A percentile compares a stretch with the other conserved stretches of the same genome.
phyloP scores from a whole-genome alignment of 2,329 filamentous ascomycete species.

The Phoma sp. region DNA sequence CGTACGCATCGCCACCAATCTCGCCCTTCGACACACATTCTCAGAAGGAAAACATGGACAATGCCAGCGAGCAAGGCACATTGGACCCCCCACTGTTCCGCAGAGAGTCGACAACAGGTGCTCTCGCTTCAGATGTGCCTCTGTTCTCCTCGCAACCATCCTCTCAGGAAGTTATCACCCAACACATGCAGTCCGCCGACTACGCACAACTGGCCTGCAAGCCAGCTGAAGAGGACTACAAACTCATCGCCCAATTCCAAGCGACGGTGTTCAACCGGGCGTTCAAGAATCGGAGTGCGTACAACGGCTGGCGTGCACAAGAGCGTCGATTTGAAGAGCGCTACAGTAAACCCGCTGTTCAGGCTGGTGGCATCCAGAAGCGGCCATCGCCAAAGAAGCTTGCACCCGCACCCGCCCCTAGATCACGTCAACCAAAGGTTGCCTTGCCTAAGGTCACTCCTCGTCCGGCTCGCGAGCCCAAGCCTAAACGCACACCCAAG shows the following conservation, averaged over 20 bases:
- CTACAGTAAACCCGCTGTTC: conserved; percentile 40
- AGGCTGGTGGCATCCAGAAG: conserved; percentile 53
- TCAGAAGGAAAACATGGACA: conserved; percentile 48
- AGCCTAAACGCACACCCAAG: conserved; percentile 47
- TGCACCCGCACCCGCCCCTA: conserved; percentile 46
- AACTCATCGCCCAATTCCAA: conserved; percentile 42
- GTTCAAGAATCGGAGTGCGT: conserved; percentile 49
- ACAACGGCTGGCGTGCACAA: conserved; percentile 41
- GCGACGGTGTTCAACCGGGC: conserved; percentile 43
- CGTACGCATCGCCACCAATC: conserved; percentile 51
- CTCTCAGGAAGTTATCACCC: conserved; percentile 39
- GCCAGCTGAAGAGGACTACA: conserved; percentile 48
- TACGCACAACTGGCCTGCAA: conserved; percentile 41
- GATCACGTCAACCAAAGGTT: conserved; percentile 42
- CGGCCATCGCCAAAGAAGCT: conserved; percentile 46
- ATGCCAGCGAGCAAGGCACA: conserved; percentile 35
- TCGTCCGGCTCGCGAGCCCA: conserved; percentile 44
- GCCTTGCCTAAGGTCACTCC: conserved; percentile 41
- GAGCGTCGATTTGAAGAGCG: conserved; percentile 62
- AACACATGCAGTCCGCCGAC: conserved; percentile 45
- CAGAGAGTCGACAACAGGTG: conserved; percentile 28
- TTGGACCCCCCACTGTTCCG: conserved; percentile 48
- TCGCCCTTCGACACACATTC: conserved; percentile 47
- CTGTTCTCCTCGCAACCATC: conserved; percentile 35
- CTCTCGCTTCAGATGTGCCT: conserved; percentile 41